These are phyloP conservation scores for Limtongia smithiae DNA, from an alignment of 805 yeast genomes.

Conservation along the genomic window DNA sequence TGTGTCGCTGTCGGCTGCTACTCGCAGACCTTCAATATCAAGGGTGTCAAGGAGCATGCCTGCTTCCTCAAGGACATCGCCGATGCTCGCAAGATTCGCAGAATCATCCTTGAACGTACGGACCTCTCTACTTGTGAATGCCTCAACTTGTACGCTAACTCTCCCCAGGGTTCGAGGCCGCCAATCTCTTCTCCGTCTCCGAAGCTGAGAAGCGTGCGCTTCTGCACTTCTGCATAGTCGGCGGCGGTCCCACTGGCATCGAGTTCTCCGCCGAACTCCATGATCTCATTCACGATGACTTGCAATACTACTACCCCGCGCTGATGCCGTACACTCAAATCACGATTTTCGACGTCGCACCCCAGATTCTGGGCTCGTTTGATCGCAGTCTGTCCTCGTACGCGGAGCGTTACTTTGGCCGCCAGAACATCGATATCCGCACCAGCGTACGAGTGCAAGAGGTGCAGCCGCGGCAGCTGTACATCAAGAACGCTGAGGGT, in stretches of 20 bases:
- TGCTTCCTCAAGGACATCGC: constrained; percentile 61
- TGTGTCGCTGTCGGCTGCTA: constrained; percentile 66
- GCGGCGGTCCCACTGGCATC: constrained; percentile 75
- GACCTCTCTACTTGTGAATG: not conserved
- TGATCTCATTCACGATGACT: constrained; percentile 62
- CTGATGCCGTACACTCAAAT: constrained; percentile 62
- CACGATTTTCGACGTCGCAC: constrained; percentile 65
- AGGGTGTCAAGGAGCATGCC: constrained; percentile 55
- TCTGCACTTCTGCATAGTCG: constrained; percentile 63
- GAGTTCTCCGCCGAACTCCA: constrained; percentile 69
- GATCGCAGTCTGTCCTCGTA: constrained; percentile 61
- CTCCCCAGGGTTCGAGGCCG: constrained; percentile 50
- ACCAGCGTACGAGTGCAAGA: constrained; percentile 61
- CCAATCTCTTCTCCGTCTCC: constrained; percentile 60
- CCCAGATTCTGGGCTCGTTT: constrained; percentile 63
- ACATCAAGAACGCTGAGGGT: constrained; percentile 50
- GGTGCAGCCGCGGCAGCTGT: constrained; percentile 52
- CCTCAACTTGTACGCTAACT: not conserved
- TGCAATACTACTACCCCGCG: constrained; percentile 54
- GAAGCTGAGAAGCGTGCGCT: constrained; percentile 59
- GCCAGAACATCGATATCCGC: constrained; percentile 58
- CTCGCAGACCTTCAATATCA: constrained; percentile 65
- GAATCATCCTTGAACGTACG: constrained; percentile 45
- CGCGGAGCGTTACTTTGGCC: constrained; percentile 58
- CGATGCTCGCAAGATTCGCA: constrained; percentile 56